Evolutionary conservation across 2,329 filamentous ascomycete genomes (phyloP).

Genomic region (Seiridium unicorne): DNA sequence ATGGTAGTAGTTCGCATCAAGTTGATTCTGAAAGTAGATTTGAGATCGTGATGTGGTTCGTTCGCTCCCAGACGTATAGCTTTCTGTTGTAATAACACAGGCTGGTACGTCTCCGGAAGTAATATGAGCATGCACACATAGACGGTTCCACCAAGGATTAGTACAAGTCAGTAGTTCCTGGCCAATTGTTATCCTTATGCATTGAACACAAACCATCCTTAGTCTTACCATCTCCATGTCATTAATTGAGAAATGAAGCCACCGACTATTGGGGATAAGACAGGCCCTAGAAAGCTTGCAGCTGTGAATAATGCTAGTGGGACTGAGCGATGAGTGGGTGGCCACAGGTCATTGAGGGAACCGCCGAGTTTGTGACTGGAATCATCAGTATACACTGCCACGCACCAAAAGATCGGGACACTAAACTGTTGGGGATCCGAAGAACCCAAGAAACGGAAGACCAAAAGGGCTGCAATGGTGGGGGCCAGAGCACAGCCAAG

Average conservation of each 20-base stretch:
- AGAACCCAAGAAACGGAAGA: constrained; percentile 44
- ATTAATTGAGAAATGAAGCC: constrained; percentile 8
- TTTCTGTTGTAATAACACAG: constrained; percentile 29
- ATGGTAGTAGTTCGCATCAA: constrained; percentile 35
- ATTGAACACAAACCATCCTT: not conserved
- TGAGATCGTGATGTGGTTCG: constrained; percentile 11
- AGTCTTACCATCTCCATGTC: constrained; percentile 1
- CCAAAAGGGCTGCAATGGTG: constrained; percentile 19
- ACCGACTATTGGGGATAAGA: constrained; percentile 10
- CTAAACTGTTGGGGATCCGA: constrained; percentile 30
- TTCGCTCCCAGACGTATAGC: constrained; percentile 18
- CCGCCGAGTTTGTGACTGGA: constrained; percentile 39
- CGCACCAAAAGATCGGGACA: not conserved
- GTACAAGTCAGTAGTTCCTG: constrained; percentile 37
- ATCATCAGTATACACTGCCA: not conserved
- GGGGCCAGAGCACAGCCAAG: constrained; percentile 51
- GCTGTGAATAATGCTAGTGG: constrained; percentile 32
- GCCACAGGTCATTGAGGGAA: constrained; percentile 41
- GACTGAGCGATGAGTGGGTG: constrained; percentile 30
- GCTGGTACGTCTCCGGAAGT: constrained; percentile 33
- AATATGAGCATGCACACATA: constrained; percentile 24
- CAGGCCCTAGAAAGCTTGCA: not conserved
- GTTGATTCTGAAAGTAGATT: constrained; percentile 22
- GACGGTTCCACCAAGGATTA: constrained; percentile 34
- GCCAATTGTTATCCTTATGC: not conserved